Conservation (phyloP, 441 rosid species). For the Brassica balearica region DNA sequence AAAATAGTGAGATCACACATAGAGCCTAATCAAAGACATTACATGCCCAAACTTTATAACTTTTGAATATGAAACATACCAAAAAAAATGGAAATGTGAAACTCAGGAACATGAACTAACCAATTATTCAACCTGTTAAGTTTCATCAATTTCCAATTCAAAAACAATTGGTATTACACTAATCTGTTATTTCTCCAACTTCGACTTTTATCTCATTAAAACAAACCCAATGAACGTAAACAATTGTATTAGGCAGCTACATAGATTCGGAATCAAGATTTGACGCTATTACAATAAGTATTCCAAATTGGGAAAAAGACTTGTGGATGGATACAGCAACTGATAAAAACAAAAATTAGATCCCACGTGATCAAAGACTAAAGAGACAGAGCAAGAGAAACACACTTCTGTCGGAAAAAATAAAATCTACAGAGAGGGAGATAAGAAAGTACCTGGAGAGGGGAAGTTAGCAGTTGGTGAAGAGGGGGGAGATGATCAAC, state of each 20-base stretch:
- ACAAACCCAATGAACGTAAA: too few relatives aligned
- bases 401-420: constrained; percentile 15
- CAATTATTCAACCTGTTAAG: too few relatives aligned
- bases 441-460: constrained; percentile 27
- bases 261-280: background rate
- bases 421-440: background rate
- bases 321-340: constrained; percentile 27
- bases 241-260: background rate
- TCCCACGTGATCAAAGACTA: constrained; percentile 37
- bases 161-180: too few relatives aligned
- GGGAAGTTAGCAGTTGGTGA: background rate
- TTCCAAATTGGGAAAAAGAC: constrained; percentile 37
- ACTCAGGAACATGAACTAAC: too few relatives aligned
- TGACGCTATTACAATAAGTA: background rate
- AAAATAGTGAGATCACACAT: too few relatives aligned
- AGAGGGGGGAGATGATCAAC: constrained; percentile 27
- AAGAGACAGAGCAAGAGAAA: constrained; percentile 30
- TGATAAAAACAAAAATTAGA: constrained; percentile 27
- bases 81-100: too few relatives aligned
- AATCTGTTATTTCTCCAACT: too few relatives aligned
- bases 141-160: too few relatives aligned
- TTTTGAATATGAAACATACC: too few relatives aligned
- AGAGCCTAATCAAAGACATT: too few relatives aligned
- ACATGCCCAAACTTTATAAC: too few relatives aligned
- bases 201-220: too few relatives aligned